phyloP scores from a whole-genome alignment of 2,329 filamentous ascomycete genomes.

The Tolypocladium capitatum region DNA sequence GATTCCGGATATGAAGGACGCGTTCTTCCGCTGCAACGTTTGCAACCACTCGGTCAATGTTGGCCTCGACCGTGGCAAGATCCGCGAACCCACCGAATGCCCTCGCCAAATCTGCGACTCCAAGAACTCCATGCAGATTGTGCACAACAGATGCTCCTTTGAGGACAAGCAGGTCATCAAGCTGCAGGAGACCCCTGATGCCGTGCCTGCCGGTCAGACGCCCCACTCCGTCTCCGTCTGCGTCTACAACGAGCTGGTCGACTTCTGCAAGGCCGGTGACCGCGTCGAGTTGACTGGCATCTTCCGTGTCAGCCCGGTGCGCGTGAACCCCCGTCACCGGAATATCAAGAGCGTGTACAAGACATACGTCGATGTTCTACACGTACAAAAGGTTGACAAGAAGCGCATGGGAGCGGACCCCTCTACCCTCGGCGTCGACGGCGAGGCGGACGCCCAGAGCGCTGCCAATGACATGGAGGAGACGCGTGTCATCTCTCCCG shows the following conservation, averaged over 20 bases:
- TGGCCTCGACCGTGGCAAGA: constrained; percentile 88
- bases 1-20: constrained; percentile 98
- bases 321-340: constrained; percentile 84
- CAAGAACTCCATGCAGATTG: constrained; percentile 94
- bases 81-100: constrained; percentile 84
- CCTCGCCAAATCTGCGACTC: constrained; percentile 68
- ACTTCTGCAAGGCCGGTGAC: constrained; percentile 96
- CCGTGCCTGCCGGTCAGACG: constrained; percentile 87
- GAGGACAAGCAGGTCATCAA: constrained; percentile 99
- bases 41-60: constrained; percentile 88
- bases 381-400: constrained; percentile 94
- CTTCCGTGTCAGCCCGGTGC: constrained; percentile 86
- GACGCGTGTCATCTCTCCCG: constrained; percentile 66
- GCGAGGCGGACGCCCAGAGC: constrained; percentile 50
- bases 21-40: constrained; percentile 89
- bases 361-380: constrained; percentile 89
- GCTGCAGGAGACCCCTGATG: constrained; percentile 92
- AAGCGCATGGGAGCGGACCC: constrained; percentile 84
- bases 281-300: constrained; percentile 92
- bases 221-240: constrained; percentile 94
- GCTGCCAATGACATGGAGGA: constrained; percentile 71
- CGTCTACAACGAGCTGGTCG: constrained; percentile 91
- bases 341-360: constrained; percentile 94
- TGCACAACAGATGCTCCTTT: constrained; percentile 91
- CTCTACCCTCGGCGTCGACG: constrained; percentile 72